Base-by-base conservation (phyloP, 805 yeast genomes). In the Groenewaldozyma tartarivorans region DNA sequence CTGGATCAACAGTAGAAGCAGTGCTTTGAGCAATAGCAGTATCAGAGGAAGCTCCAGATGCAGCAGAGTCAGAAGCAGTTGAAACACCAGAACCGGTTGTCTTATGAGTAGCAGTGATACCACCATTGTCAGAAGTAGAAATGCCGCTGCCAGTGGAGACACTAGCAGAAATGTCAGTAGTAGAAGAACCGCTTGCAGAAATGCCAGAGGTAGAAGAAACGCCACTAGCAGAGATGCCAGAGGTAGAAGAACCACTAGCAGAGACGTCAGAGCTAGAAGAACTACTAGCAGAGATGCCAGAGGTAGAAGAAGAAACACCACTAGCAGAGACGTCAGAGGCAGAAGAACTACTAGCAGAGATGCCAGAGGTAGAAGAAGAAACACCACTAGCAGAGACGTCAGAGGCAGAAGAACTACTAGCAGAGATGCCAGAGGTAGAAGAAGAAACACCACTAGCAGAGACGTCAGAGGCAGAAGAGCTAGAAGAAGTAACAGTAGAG, bases 211-310 rank as follows among this genome's bases (percentile, higher is more conserved):
- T 32, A 36, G 39, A 11, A 22, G 39, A 24, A 17, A n/a, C n/a
- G 19, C 9, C 19, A 24, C n/a, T 21, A 27, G 34, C 20, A 17
- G 20, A 19, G 38, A 18, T 11, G 5, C 39, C 39, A 36, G 39
- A 9, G 18, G 17, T 21, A 13, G 37, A 6, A 18, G 33, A 27
- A 21, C 18, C 39, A 24, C 18, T 21, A 13, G 37, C 6, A 18
- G 33, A 27, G n/a, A 13, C 39, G 16, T n/a, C 38, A 36, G 39
- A 17, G 35, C 9, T 15, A 7, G 36, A 15, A 7, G 39, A 9
- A 13, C 29, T 24, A 13, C 11, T 24, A 24, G 13, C 29, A 24
- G 13, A 13, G 15, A 33, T 5, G 16, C 18, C 33, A n/a, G n/a
- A n/a, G 24, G 39, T 15, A 36, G 39, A 24, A 36, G 29, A 7